Evolutionary conservation across 2,329 filamentous ascomycete genomes (phyloP), one percentile per base, ranked within the genome.

Genomic region (Hansfordia pulvinata): DNA sequence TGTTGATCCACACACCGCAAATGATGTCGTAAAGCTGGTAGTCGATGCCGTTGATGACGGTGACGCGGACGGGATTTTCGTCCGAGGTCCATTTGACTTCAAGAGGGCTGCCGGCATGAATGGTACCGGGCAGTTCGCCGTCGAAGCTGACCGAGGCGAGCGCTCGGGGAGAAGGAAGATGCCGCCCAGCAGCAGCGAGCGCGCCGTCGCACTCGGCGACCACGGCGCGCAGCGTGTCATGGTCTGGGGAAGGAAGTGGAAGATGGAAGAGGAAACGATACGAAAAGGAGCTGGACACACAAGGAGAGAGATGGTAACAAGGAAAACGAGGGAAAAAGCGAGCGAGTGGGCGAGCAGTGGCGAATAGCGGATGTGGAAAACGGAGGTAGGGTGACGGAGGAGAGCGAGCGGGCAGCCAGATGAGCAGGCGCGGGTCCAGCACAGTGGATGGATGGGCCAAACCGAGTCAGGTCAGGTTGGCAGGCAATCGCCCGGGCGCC

Each of bases 1-100:
- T 19, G 8, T 26, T 25, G 9, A 30, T 20, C n/a, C 29, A 14
- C 8, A 32, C 32, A 7, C 28, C 32, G 23, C 38, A 28, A 7
- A 38, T 24, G 3, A 41, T 23, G 26, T 41, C 38, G 20, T 30
- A 30, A 23, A 41, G 34, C 11, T 31, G 33, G 26, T 36, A 35
- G 13, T 35, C 30, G 22, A 32, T 30, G 6, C 29, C 26, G 20
- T 20, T 30, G 14, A 29, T 12, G 12, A 29, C 10, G 10, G 22
- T 17, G 9, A 29, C 13, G 21, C 20, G 19, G 6, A 25, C 27
- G 17, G 17, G 22, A 6, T 2, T 15, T 13, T 15, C 11, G 22
- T 20, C 14, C 11, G 17, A 24, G 10, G 16, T 11, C 27, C 27
- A 29, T 12, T 17, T 18, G 22, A 29, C 11, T 8, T n/a, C 20